Evolutionary conservation across 345 rosid species (phyloP).

Genomic region (Euphorbia lathyris): DNA sequence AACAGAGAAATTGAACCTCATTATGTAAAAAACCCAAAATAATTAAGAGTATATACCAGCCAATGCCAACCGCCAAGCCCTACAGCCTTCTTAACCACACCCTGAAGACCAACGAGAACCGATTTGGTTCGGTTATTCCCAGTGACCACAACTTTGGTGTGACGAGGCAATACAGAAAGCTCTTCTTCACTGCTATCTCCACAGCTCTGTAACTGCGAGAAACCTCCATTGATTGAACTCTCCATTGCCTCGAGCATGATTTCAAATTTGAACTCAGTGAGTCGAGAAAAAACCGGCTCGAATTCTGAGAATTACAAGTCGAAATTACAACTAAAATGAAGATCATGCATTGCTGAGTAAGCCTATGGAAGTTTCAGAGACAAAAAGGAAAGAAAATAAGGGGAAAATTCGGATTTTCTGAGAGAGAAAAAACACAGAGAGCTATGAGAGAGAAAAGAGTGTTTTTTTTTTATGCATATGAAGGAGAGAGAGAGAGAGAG

Average conservation of each 20-base stretch:
- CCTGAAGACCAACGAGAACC: conserved; percentile 91
- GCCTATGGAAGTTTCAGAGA: conserved; percentile 23
- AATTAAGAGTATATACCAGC: conserved; percentile 53
- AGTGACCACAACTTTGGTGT: conserved; percentile 90
- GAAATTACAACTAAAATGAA: conserved; percentile 30
- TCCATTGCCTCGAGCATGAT: conserved; percentile 67
- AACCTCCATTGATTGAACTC: conserved; percentile 60
- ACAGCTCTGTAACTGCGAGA: conserved; percentile 68
- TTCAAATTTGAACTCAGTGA: conserved; percentile 7
- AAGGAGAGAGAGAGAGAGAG: conserved; percentile 6
- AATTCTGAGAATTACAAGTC: conserved; percentile 24
- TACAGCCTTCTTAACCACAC: conserved; percentile 94
- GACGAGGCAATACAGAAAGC: conserved; percentile 86
- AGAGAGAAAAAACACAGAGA: conserved; percentile 46
- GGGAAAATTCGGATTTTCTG: conserved; percentile 36
- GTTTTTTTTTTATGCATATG: conserved; percentile 9
- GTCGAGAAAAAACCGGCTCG: background rate
- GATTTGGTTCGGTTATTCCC: conserved; percentile 98
- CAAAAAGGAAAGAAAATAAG: conserved; percentile 17
- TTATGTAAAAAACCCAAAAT: conserved; percentile 1
- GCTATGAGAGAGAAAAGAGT: conserved; percentile 1
- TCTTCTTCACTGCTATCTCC: conserved; percentile 90
- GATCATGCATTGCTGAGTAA: conserved; percentile 59
- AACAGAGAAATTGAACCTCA: background rate
- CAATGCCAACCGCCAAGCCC: conserved; percentile 99